phyloP scores from a whole-genome alignment of 768 basidiomycete genomes.

The Leucosporidium creatinivorum region DNA sequence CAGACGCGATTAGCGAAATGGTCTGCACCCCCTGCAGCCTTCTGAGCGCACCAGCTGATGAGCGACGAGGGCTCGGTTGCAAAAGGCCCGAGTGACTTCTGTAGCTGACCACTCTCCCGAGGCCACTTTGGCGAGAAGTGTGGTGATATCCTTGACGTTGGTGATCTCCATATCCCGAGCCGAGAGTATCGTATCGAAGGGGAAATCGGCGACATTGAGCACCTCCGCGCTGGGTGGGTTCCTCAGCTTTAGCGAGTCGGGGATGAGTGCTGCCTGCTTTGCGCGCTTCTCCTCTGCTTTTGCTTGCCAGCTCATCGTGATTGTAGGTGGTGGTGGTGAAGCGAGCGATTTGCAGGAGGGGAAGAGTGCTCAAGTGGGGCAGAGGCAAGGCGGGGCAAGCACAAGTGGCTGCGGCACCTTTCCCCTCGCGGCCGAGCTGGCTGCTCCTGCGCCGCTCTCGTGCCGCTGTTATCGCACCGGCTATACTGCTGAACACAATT shows the following conservation, averaged over 20 bases:
- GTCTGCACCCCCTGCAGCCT: not conserved
- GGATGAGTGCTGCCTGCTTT: not conserved
- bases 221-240: not conserved
- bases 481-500: no score
- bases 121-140: slow-evolving; percentile 52
- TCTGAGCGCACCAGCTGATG: not conserved
- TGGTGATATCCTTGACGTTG: slow-evolving; percentile 45
- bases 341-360: not conserved
- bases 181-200: slow-evolving; percentile 54
- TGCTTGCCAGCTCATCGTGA: not conserved
- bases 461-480: no score
- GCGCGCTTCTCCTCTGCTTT: not conserved
- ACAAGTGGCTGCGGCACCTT: no score
- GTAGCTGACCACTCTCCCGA: slow-evolving; percentile 52
- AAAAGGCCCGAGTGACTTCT: slow-evolving; percentile 42
- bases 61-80: not conserved
- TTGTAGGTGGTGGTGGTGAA: not conserved
- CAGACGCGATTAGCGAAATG: not conserved
- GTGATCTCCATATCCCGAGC: slow-evolving; percentile 57
- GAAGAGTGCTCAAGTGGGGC: not conserved
- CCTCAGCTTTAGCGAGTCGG: not conserved
- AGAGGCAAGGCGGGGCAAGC: no score
- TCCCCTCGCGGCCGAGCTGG: no score
- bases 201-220: slow-evolving; percentile 50
- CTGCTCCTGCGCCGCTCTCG: no score